phyloP scores from a whole-genome alignment of 2,329 filamentous ascomycete genomes.

The Exophiala oligosperma region DNA sequence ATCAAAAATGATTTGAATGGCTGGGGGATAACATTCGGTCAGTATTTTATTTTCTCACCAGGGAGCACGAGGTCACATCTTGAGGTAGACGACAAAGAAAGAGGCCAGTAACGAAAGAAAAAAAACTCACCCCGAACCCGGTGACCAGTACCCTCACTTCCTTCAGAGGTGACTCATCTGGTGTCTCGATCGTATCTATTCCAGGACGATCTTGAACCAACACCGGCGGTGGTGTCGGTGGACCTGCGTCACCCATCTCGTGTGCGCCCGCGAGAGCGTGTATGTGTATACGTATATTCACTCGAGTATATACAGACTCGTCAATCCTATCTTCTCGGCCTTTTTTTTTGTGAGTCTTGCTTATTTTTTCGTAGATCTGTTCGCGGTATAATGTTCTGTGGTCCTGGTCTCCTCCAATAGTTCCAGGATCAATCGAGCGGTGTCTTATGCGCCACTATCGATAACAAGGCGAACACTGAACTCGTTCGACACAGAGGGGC shows the following conservation, averaged over 20 bases:
- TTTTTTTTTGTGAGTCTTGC: not conserved
- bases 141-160: constrained; percentile 53
- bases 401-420: too few relatives aligned
- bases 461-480: too few relatives aligned
- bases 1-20: constrained; percentile 72
- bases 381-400: too few relatives aligned
- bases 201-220: not conserved
- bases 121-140: constrained; percentile 43
- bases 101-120: not conserved
- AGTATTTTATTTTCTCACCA: not conserved
- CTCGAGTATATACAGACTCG: not conserved
- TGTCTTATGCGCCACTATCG: too few relatives aligned
- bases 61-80: not conserved
- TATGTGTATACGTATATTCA: not conserved
- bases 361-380: too few relatives aligned
- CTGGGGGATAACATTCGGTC: constrained; percentile 43
- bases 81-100: not conserved
- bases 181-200: not conserved
- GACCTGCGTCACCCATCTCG: constrained; percentile 27
- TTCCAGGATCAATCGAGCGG: too few relatives aligned
- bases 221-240: constrained; percentile 19
- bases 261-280: not conserved
- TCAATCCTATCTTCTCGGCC: not conserved
- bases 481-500: too few relatives aligned
- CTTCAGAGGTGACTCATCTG: constrained; percentile 16